Evolutionary conservation across 495 filamentous ascomycete genomes (phyloP).

Genomic region (Lasiosphaeria ovina): DNA sequence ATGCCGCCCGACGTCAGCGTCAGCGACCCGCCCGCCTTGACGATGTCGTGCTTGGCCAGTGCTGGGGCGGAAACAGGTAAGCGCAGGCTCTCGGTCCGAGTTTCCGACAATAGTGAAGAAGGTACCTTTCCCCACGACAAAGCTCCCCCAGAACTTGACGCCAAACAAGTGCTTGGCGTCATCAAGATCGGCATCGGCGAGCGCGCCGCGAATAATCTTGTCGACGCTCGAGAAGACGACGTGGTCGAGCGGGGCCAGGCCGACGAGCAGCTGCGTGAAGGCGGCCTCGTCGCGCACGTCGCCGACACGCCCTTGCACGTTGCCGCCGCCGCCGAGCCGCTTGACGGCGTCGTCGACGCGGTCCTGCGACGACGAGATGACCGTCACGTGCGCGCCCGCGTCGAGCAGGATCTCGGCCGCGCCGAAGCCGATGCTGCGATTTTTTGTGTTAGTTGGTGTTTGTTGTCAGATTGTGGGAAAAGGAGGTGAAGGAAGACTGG

Average conservation of each 20-base stretch:
- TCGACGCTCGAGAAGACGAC: slow-evolving; percentile 45
- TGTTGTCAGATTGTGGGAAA: background rate
- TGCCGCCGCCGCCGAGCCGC: slow-evolving; percentile 19
- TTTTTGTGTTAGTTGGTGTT: background rate
- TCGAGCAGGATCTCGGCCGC: slow-evolving; percentile 46
- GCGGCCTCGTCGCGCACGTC: slow-evolving; percentile 39
- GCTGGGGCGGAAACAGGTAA: slow-evolving; percentile 18
- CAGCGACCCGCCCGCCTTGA: slow-evolving; percentile 43
- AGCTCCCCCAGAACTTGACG: slow-evolving; percentile 47
- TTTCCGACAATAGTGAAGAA: background rate
- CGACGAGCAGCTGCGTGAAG: slow-evolving; percentile 32
- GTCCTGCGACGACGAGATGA: slow-evolving; percentile 47
- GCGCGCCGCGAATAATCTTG: slow-evolving; percentile 41
- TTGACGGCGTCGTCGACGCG: slow-evolving; percentile 31
- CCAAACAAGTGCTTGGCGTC: slow-evolving; percentile 41
- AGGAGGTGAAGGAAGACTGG: background rate
- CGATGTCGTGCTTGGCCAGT: slow-evolving; percentile 39
- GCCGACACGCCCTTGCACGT: slow-evolving; percentile 28
- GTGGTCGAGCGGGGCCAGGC: slow-evolving; percentile 41
- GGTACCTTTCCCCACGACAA: slow-evolving; percentile 37
- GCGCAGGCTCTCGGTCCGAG: background rate
- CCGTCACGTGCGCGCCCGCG: slow-evolving; percentile 45
- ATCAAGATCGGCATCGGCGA: slow-evolving; percentile 37
- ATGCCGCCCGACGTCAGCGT: slow-evolving; percentile 53
- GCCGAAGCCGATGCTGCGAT: slow-evolving; percentile 47